Conservation (phyloP, 495 filamentous ascomycete genomes). For the Penicillium paxilli region DNA sequence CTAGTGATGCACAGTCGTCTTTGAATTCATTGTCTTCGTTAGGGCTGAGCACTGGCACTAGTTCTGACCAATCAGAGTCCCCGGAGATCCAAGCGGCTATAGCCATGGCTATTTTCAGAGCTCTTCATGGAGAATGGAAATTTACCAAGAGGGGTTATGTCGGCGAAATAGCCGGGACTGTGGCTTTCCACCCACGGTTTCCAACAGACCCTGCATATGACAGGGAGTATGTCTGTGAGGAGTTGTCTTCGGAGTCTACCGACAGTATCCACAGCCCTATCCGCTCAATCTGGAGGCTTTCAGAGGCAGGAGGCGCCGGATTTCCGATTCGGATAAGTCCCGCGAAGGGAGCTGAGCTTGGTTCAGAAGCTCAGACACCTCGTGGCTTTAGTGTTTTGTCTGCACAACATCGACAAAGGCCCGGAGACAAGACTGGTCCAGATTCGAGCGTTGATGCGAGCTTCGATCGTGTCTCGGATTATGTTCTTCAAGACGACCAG, state of each 20-base stretch:
- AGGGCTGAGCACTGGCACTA: neutral
- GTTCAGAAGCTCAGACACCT: neutral
- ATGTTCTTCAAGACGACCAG: neutral
- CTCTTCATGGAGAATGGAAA: slow-evolving; percentile 72
- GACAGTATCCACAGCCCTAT: neutral
- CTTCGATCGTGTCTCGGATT: neutral
- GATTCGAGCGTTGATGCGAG: neutral
- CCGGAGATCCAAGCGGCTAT: slow-evolving; percentile 9
- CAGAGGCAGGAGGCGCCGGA: slow-evolving; percentile 3
- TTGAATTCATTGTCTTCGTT: slow-evolving; percentile 14
- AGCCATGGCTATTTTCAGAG: slow-evolving; percentile 62
- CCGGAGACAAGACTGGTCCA: neutral
- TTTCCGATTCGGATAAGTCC: slow-evolving; percentile 4
- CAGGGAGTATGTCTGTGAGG: slow-evolving; percentile 35
- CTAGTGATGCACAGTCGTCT: slow-evolving; percentile 16
- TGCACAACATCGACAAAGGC: neutral
- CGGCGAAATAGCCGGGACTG: slow-evolving; percentile 42
- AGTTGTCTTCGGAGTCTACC: slow-evolving; percentile 1
- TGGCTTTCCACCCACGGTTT: slow-evolving; percentile 61
- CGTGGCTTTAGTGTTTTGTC: neutral
- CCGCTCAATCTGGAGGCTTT: slow-evolving; percentile 16
- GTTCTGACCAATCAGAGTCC: neutral
- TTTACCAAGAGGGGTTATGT: slow-evolving; percentile 48
- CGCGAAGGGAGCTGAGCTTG: neutral
- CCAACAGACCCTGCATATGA: slow-evolving; percentile 19